Conservation (phyloP, 805 yeast genomes). For the Metschnikowia chrysomelidarum region DNA sequence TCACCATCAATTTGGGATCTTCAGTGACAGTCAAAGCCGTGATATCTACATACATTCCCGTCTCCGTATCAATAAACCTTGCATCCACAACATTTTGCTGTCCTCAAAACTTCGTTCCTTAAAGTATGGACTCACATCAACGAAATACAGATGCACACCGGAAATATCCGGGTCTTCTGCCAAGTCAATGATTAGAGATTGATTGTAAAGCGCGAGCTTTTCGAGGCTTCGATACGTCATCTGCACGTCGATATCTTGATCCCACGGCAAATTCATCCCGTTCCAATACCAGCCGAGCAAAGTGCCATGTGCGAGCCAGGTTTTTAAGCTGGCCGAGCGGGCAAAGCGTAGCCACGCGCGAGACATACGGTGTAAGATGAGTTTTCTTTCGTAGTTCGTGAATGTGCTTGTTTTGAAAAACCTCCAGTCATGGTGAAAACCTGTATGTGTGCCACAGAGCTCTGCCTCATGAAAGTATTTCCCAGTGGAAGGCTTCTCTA, state of each 20-base stretch:
- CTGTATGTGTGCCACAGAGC: conserved; percentile 6
- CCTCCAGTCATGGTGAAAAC: conserved; percentile 25
- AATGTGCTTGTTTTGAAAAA: conserved; percentile 15
- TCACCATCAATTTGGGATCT: too few relatives aligned
- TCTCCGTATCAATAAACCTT: conserved; percentile 33
- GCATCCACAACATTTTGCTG: conserved; percentile 34
- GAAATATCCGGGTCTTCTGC: conserved; percentile 50
- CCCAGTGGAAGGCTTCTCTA: not conserved
- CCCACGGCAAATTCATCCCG: conserved; percentile 65
- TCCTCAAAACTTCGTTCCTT: conserved; percentile 7
- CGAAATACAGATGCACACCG: conserved; percentile 16
- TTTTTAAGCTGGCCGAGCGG: conserved; percentile 41
- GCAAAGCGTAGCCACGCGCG: conserved; percentile 54
- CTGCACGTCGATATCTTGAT: conserved; percentile 63
- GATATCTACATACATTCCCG: conserved; percentile 24
- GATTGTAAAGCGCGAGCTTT: conserved; percentile 47
- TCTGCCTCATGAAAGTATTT: conserved; percentile 19
- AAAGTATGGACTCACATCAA: conserved; percentile 18
- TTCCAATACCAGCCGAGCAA: conserved; percentile 64
- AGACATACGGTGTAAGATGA: conserved; percentile 43
- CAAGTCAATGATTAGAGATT: conserved; percentile 22
- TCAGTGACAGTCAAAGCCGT: conserved; percentile 13
- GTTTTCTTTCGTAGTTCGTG: conserved; percentile 29
- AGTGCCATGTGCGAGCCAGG: conserved; percentile 70
- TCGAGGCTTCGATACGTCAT: conserved; percentile 51